Evolutionary conservation across 768 basidiomycete genomes (phyloP), one percentile per base, ranked within the genome.

Genomic region (Boletales sp.): DNA sequence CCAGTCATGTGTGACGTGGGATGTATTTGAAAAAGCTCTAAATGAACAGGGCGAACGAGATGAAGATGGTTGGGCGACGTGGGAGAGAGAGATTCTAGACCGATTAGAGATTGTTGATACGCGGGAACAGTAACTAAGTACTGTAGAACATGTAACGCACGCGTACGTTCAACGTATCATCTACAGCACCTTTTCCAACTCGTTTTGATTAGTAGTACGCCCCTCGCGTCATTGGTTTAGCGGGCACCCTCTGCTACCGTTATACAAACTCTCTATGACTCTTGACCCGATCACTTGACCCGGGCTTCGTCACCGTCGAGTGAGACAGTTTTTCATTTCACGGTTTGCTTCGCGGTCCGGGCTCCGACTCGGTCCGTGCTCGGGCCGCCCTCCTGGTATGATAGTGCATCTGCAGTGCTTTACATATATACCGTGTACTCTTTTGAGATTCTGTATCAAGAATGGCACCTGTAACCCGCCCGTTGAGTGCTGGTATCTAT

Each of bases 11-110:
- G 73, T 88, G 13, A 81, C 88, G 19, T 91, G 92, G 84, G 79
- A 83, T 27, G 74, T 85, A 17, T 84, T 94, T 56, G 72, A 81
- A 55, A 76, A 74, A 41, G 90, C 89, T 9, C 58, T 79, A 43
- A 64, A 72, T 48, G 70, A 68, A 34, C 66, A 66, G 45, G 82
- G 81, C 12, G 81, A 81, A 53, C 70, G 70, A 34, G 86, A 82
- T 58, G 80, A 76, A 53, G 83, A 86, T 29, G 90, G 87, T 0
- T 83, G 81, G 79, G 71, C 60, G 36, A 74, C 79, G 47, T 98
- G 95, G 95, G 95, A 98, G 68, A 73, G 80, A 50, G 83, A 83
- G 60, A 77, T 97, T 41, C 71, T 94, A 40, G 78, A 81, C 52
- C 76, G 76, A 47, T 68, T 90, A 40, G 83, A 84, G 58, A 65